Evolutionary conservation across 169 alveolate species (phyloP).

Genomic region (Amoebophrya sp.): DNA sequence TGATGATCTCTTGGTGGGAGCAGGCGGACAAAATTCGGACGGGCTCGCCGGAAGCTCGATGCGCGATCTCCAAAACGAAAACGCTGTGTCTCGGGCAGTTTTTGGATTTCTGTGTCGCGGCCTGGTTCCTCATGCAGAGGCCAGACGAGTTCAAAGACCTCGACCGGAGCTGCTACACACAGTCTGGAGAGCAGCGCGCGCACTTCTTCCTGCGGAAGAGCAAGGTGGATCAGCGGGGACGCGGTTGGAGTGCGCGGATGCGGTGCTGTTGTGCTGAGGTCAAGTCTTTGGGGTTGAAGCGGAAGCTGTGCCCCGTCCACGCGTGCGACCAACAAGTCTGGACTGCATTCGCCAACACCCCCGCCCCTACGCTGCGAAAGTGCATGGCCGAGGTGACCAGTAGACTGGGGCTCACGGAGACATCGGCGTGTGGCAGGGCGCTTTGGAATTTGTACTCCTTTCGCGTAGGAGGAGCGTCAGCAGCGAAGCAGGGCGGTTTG

Average conservation of each 20-base stretch:
- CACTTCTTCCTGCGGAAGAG: not conserved
- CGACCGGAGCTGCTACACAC: not conserved
- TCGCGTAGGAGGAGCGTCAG: not conserved
- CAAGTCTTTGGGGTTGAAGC: not conserved
- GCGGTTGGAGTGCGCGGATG: not conserved
- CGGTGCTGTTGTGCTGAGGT: not conserved
- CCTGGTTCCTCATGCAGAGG: not conserved
- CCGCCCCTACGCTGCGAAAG: not conserved
- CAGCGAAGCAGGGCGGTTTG: not conserved
- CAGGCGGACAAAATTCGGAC: not conserved
- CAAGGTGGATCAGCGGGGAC: not conserved
- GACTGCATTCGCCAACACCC: not conserved
- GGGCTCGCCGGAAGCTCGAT: not conserved
- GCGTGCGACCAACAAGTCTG: not conserved
- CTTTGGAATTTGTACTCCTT: not conserved
- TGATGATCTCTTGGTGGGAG: not conserved
- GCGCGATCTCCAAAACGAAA: not conserved
- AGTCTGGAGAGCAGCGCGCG: not conserved
- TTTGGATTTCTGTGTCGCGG: not conserved
- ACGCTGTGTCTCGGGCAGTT: not conserved
- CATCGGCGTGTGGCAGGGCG: not conserved
- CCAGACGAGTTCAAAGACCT: not conserved
- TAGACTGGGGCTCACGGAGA: not conserved
- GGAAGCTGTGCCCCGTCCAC: not conserved
- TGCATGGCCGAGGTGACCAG: not conserved